These are phyloP conservation scores for Penicillium sp. DNA, from an alignment of 2,329 filamentous ascomycete species.

Conservation along the genomic window DNA sequence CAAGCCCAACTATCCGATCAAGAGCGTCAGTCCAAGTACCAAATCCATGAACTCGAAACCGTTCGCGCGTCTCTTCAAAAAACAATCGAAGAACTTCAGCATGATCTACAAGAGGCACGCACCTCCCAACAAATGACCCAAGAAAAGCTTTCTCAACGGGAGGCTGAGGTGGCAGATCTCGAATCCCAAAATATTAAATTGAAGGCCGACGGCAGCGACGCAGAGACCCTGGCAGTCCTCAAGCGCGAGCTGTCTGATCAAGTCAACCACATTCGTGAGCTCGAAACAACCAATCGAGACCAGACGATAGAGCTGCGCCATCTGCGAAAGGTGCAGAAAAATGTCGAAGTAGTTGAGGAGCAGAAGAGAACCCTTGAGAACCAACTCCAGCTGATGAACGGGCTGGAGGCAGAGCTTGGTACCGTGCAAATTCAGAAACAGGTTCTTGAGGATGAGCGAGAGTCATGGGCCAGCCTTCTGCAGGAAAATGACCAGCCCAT, in stretches of 20 bases:
- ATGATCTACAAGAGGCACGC: slow-evolving; percentile 59
- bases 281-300: slow-evolving; percentile 80
- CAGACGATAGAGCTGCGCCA: slow-evolving; percentile 79
- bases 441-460: slow-evolving; percentile 82
- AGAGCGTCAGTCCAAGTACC: slow-evolving; percentile 66
- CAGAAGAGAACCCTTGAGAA: slow-evolving; percentile 84
- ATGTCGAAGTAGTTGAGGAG: slow-evolving; percentile 92
- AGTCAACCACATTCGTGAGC: slow-evolving; percentile 81
- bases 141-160: slow-evolving; percentile 68
- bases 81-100: slow-evolving; percentile 55
- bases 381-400: slow-evolving; percentile 73
- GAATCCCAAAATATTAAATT: slow-evolving; percentile 82
- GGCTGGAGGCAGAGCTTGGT: slow-evolving; percentile 73
- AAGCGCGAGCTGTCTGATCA: slow-evolving; percentile 89
- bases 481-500: slow-evolving; percentile 66
- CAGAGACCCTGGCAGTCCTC: slow-evolving; percentile 81
- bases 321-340: slow-evolving; percentile 77
- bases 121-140: slow-evolving; percentile 65
- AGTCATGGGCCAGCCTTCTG: slow-evolving; percentile 84
- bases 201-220: slow-evolving; percentile 84
- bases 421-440: slow-evolving; percentile 83
- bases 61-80: slow-evolving; percentile 62
- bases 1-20: slow-evolving; percentile 73
- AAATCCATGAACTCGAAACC: slow-evolving; percentile 63
- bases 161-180: slow-evolving; percentile 70